A percentile compares a stretch with the other conserved stretches of the same genome.
Conservation (phyloP, 768 basidiomycete genomes). For the Hericium rajendrae region DNA sequence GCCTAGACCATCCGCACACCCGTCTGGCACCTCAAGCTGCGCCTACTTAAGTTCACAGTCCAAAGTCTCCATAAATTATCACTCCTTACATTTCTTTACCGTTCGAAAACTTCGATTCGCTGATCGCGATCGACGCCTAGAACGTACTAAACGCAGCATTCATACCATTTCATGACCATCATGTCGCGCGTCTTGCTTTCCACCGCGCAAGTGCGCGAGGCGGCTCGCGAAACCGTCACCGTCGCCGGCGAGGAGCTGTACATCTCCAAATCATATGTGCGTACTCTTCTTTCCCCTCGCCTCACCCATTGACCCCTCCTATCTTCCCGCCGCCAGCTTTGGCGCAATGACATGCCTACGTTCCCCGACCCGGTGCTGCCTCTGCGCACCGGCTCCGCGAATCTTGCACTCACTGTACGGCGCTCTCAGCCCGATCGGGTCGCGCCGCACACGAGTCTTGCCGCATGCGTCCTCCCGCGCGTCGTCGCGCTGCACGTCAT, state of each 20-base stretch:
- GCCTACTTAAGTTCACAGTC: too few species aligned
- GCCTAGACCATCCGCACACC: too few species aligned
- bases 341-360: conserved; percentile 1
- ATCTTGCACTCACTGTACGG: background rate
- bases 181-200: background rate
- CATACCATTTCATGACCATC: too few species aligned
- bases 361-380: background rate
- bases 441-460: conserved; percentile 2
- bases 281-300: background rate
- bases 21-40: too few species aligned
- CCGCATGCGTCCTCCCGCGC: background rate
- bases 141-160: too few species aligned
- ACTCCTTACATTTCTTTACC: too few species aligned
- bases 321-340: background rate
- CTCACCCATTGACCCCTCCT: background rate
- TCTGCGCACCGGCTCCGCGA: background rate
- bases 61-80: too few species aligned
- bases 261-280: conserved; percentile 1
- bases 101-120: too few species aligned
- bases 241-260: conserved; percentile 4
- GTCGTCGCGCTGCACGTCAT: conserved; percentile 1
- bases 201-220: background rate
- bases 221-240: background rate
- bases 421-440: background rate
- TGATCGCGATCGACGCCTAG: too few species aligned